These are phyloP conservation scores for Incumbomyces lentus DNA, from an alignment of 2,329 filamentous ascomycete species.

Conservation along the genomic window DNA sequence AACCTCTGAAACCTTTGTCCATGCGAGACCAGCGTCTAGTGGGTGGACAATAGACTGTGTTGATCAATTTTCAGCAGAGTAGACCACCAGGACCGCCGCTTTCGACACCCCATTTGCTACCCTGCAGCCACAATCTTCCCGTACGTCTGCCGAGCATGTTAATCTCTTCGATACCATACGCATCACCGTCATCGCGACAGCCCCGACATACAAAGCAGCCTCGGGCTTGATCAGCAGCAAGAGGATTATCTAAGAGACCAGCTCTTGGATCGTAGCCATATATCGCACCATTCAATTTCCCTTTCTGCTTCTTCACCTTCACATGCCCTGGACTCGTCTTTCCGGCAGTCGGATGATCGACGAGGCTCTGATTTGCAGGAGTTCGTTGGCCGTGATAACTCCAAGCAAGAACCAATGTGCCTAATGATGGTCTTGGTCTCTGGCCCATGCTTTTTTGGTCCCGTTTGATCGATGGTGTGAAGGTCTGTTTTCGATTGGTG, in stretches of 20 bases:
- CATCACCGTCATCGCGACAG: neutral
- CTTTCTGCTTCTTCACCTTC: constrained; percentile 3
- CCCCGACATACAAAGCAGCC: constrained; percentile 3
- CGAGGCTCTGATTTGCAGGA: constrained; percentile 39
- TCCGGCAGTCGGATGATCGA: constrained; percentile 24
- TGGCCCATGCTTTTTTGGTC: too few species aligned
- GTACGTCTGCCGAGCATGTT: constrained; percentile 3
- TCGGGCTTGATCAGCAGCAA: neutral
- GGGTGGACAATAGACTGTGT: neutral
- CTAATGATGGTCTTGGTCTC: neutral
- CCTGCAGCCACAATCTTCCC: constrained; percentile 1
- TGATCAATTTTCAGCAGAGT: neutral
- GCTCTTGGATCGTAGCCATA: constrained; percentile 18
- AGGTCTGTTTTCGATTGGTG: neutral
- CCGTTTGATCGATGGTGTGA: neutral
- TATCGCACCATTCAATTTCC: constrained; percentile 6
- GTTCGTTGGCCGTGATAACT: constrained; percentile 30
- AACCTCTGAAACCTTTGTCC: too few species aligned
- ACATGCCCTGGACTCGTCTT: neutral
- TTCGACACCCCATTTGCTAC: constrained; percentile 6
- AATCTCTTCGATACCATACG: constrained; percentile 4
- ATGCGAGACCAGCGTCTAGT: too few species aligned
- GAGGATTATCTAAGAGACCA: constrained; percentile 1
- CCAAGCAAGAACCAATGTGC: too few species aligned
- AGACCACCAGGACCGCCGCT: constrained; percentile 2